Evolutionary conservation across 257 asterid species (phyloP), one percentile per base, ranked within the genome.

Genomic region (Capsicum pubescens): DNA sequence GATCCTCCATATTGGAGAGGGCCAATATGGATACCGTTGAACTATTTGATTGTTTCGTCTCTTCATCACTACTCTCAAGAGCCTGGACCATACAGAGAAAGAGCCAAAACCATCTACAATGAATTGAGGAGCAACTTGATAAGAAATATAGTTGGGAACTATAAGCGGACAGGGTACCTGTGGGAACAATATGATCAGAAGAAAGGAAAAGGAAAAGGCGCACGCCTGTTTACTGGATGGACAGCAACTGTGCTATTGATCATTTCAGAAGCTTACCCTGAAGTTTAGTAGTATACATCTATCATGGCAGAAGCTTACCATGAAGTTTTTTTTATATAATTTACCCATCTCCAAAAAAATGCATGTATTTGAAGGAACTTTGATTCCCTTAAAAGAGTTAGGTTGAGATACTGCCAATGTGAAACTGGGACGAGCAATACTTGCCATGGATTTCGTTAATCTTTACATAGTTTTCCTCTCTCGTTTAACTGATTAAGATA

Each of bases 1-100:
- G 99, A 95, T 83, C 87, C 98, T 48, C 98, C 98, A 3, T 97
- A 97, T 88, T 97, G 99, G 99, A 95, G 99, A 89, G 99, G 99
- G 52, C 92, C 98, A 63, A 92, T 97, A 82, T 97, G 98, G 99
- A 97, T 97, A 95, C 95, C 95, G 91, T 93, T 97, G 93, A 97
- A 97, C 88, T 97, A 97, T 78, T 68, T 92, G 97, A 90, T 94
- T 88, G 98, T 97, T 79, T 94, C 98, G 4, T 90, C 99, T 9
- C 97, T 97, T 71, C 88, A 93, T 83, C 87, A 93, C 87, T 97
- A 93, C 87, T 92, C 98, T n/a, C 84, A 87, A 89, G 99, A 83
- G 88, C 92, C 91, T 61, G 98, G 99, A 87, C 99, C 99, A 59
- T 92, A 90, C 87, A 88, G 84, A 87, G 98, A 93, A 21, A 92